Evolutionary conservation across 1,284 basidiomycete genomes (phyloP), one percentile per base, ranked within the genome.

Genomic region (Boletus sp.): DNA sequence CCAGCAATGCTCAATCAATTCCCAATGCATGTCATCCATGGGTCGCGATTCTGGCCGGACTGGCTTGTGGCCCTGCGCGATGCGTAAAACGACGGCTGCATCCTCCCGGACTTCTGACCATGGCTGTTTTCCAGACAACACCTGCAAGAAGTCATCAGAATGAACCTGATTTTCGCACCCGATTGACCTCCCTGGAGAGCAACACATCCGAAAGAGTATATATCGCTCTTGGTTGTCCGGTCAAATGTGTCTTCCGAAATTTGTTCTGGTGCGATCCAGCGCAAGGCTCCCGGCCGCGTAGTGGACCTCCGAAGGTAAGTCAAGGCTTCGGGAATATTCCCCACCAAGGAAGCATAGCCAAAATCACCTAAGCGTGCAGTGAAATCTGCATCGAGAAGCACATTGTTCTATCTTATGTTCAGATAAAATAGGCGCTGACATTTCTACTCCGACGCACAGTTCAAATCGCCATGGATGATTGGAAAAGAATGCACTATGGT

Each of bases 141-240:
- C 39, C 39, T 54, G n/a, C 18, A 16, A 35, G 31, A 18, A 42
- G 24, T 24, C 1, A 12, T 53, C 7, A 49, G 43, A 12, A 41
- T 43, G 15, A 7, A 9, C 22, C 15, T 43, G 7, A 15, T 15
- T 8, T 20, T 31, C 12, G 11, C 29, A n/a, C 11, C 24, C 15
- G 4, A n/a, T 20, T 18, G 43, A 16, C 55, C 11, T 44, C 1
- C 55, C 53, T 56, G 53, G 29, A 57, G 53, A 33, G 27, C 13
- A 24, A 56, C 7, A 45, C 53, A 43, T 42, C 35, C 48, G 4
- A 54, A 55, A 11, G 54, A 42, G 22, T 41, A 55, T 41, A 54
- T 36, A 54, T 55, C 51, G 6, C 39, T 54, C 24, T 54, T 54
- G 18, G 24, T 11, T 36, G 50, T 53, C 20, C 29, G 22, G 7